Evolutionary conservation across 2,329 filamentous ascomycete species (phyloP).

Genomic region (Nannizziopsis arthrosporioides): DNA sequence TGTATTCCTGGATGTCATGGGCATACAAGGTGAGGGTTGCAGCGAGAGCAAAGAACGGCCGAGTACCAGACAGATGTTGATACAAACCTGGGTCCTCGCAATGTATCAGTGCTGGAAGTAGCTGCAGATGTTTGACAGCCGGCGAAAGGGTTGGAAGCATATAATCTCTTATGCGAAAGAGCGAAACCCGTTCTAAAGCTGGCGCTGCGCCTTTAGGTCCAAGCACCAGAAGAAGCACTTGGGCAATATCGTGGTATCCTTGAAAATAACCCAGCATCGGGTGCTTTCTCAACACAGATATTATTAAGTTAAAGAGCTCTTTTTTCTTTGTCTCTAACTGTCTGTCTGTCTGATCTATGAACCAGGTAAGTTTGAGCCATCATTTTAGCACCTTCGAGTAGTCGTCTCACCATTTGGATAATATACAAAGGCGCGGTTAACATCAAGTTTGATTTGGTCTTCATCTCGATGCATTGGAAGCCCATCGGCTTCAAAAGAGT

Average conservation of each 20-base stretch:
- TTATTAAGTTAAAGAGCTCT: conserved; percentile 70
- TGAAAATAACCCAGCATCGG: conserved; percentile 92
- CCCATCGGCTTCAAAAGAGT: conserved; percentile 18
- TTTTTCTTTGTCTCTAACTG: conserved; percentile 60
- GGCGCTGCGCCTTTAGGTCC: conserved; percentile 48
- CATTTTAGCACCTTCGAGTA: neutral
- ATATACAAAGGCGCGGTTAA: conserved; percentile 93
- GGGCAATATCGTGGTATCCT: conserved; percentile 96
- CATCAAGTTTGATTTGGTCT: conserved; percentile 80
- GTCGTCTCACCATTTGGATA: conserved; percentile 63
- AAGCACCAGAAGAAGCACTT: conserved; percentile 83
- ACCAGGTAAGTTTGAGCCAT: neutral
- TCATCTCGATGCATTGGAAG: conserved; percentile 74
- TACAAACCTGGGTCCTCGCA: conserved; percentile 60
- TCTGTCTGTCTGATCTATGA: conserved; percentile 52
- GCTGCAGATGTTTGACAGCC: conserved; percentile 69
- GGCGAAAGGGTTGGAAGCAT: conserved; percentile 83
- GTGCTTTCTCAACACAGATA: conserved; percentile 63
- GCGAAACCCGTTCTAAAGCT: conserved; percentile 67
- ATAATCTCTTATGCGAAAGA: conserved; percentile 88
- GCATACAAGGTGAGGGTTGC: conserved; percentile 92
- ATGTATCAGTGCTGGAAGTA: conserved; percentile 71
- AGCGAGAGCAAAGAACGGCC: conserved; percentile 88
- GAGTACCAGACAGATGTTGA: conserved; percentile 60
- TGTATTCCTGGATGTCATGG: conserved; percentile 84